Percentiles rank a stretch among this genome's conserved stretches.
These are phyloP conservation scores for Teratosphaeria gauchensis DNA, from an alignment of 2,329 filamentous ascomycete species.

Conservation along the genomic window DNA sequence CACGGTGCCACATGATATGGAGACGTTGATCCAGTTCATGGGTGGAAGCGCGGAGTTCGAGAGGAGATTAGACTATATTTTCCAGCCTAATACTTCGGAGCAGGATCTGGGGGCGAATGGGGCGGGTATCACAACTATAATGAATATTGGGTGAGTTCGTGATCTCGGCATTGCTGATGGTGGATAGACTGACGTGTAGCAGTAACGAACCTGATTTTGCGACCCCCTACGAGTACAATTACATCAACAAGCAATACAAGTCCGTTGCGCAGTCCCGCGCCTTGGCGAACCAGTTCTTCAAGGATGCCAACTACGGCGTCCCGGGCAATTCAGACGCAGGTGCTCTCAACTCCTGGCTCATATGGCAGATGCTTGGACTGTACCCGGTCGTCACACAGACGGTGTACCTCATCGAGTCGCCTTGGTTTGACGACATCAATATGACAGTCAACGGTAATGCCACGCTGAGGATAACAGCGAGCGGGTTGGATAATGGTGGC, in stretches of 20 bases:
- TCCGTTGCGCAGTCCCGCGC: slow-evolving; percentile 15
- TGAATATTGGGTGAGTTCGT: slow-evolving; percentile 21
- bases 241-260: slow-evolving; percentile 23
- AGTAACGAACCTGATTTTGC: slow-evolving; percentile 26
- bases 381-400: slow-evolving; percentile 24
- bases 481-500: slow-evolving; percentile 31
- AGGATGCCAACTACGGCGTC: slow-evolving; percentile 20
- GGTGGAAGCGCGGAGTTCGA: slow-evolving; percentile 32
- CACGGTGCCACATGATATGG: slow-evolving; percentile 34
- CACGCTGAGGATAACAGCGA: slow-evolving; percentile 39
- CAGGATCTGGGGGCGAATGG: background rate
- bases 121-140: slow-evolving; percentile 19
- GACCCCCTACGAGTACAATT: slow-evolving; percentile 25
- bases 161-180: background rate
- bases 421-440: slow-evolving; percentile 22
- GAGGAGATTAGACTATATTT: slow-evolving; percentile 32
- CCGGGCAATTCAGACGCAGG: slow-evolving; percentile 26
- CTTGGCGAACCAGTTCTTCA: slow-evolving; percentile 21
- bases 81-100: slow-evolving; percentile 27
- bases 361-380: slow-evolving; percentile 15
- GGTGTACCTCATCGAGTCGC: slow-evolving; percentile 11
- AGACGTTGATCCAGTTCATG: slow-evolving; percentile 34
- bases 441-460: slow-evolving; percentile 20
- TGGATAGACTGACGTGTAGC: background rate
- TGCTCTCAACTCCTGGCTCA: slow-evolving; percentile 18